Evolutionary conservation across 768 basidiomycete species (phyloP).

Genomic region (Pulveroboletus sp.): DNA sequence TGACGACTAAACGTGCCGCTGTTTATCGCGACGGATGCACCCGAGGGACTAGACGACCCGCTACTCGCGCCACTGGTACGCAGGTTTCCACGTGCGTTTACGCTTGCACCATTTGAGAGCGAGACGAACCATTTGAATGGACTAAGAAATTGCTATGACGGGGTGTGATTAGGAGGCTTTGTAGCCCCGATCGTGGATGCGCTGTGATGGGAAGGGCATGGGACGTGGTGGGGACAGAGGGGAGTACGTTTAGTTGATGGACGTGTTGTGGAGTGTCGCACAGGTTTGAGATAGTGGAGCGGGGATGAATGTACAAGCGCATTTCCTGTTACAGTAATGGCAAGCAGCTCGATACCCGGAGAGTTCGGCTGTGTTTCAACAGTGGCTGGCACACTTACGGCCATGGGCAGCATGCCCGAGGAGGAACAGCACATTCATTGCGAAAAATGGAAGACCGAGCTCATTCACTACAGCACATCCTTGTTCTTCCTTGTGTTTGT

Average conservation of each 20-base stretch:
- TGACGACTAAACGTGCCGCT: slow-evolving; percentile 53
- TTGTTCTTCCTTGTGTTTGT: slow-evolving; percentile 9
- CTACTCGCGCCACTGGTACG: slow-evolving; percentile 43
- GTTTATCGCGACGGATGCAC: slow-evolving; percentile 64
- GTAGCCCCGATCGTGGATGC: slow-evolving; percentile 69
- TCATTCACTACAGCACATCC: slow-evolving; percentile 66
- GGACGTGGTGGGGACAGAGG: slow-evolving; percentile 63
- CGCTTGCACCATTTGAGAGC: slow-evolving; percentile 48
- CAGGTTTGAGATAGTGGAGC: slow-evolving; percentile 46
- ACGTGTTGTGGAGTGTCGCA: slow-evolving; percentile 65
- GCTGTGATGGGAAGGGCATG: slow-evolving; percentile 58
- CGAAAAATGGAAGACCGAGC: slow-evolving; percentile 66
- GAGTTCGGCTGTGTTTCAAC: slow-evolving; percentile 38
- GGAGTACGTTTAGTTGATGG: slow-evolving; percentile 74
- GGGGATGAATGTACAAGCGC: slow-evolving; percentile 34
- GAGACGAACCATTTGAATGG: slow-evolving; percentile 30
- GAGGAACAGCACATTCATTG: slow-evolving; percentile 49
- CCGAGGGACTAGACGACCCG: slow-evolving; percentile 38
- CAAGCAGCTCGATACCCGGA: slow-evolving; percentile 21
- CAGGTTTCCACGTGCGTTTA: slow-evolving; percentile 65
- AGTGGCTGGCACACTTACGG: slow-evolving; percentile 54
- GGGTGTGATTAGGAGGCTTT: slow-evolving; percentile 42
- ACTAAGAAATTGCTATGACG: slow-evolving; percentile 47
- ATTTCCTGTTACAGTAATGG: slow-evolving; percentile 28
- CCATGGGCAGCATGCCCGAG: slow-evolving; percentile 45